These are phyloP conservation scores for Brassica nigra DNA, from an alignment of 345 rosid species.

Conservation along the genomic window DNA sequence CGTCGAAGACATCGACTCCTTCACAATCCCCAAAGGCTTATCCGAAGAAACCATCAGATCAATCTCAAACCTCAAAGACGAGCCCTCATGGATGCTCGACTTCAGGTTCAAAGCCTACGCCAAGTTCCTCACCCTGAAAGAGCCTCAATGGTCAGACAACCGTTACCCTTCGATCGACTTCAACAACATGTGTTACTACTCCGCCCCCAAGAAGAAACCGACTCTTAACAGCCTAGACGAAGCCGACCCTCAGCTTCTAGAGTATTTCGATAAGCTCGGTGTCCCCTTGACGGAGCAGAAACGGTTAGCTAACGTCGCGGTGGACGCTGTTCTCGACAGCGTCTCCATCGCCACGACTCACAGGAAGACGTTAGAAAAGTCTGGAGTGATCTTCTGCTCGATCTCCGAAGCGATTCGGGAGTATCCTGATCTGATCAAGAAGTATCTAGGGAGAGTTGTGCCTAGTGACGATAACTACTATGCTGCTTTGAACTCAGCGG, in stretches of 20 bases:
- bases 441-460: slow-evolving; percentile 87
- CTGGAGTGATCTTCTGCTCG: neutral
- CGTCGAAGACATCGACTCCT: slow-evolving; percentile 67
- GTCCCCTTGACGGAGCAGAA: neutral
- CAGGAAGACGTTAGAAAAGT: slow-evolving; percentile 55
- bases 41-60: slow-evolving; percentile 63
- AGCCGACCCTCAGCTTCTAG: slow-evolving; percentile 92
- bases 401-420: neutral
- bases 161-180: slow-evolving; percentile 65
- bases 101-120: slow-evolving; percentile 67
- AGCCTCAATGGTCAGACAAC: slow-evolving; percentile 93
- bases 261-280: slow-evolving; percentile 6
- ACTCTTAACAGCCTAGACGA: slow-evolving; percentile 79
- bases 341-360: slow-evolving; percentile 92
- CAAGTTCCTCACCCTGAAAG: slow-evolving; percentile 64
- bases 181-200: slow-evolving; percentile 86
- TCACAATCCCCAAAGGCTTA: slow-evolving; percentile 83
- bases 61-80: slow-evolving; percentile 72
- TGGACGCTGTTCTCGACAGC: slow-evolving; percentile 66
- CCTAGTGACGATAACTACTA: slow-evolving; percentile 58
- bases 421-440: slow-evolving; percentile 71
- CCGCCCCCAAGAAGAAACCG: slow-evolving; percentile 90
- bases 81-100: slow-evolving; percentile 34
- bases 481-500: neutral
- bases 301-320: neutral